Conservation (phyloP, 2,329 filamentous ascomycete genomes). For the Pseudocercospora fuligena region DNA sequence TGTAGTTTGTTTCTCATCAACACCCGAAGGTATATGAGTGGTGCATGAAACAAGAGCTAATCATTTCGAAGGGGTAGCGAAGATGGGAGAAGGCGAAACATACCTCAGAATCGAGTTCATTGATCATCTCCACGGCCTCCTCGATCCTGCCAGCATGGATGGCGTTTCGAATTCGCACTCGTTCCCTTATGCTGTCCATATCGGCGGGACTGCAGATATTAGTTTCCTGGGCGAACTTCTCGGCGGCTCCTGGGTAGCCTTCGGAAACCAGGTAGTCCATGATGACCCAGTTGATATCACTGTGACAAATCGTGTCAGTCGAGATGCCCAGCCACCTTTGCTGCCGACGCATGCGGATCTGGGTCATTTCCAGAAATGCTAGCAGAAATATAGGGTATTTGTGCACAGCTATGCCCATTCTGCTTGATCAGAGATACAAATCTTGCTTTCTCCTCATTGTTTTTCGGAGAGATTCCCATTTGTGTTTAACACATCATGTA, state of each 20-base stretch:
- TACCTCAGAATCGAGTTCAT: slow-evolving; percentile 91
- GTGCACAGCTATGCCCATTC: slow-evolving; percentile 16
- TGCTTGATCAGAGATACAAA: slow-evolving; percentile 70
- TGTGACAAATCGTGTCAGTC: slow-evolving; percentile 48
- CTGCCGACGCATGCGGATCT: neutral
- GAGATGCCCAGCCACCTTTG: neutral
- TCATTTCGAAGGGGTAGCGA: slow-evolving; percentile 67
- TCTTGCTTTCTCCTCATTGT: slow-evolving; percentile 86
- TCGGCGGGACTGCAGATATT: slow-evolving; percentile 79
- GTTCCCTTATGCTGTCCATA: slow-evolving; percentile 69
- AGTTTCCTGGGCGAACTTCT: slow-evolving; percentile 91
- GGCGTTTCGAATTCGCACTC: slow-evolving; percentile 80
- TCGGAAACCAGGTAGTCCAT: slow-evolving; percentile 97
- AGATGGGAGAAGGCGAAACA: slow-evolving; percentile 44
- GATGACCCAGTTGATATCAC: slow-evolving; percentile 93
- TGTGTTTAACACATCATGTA: slow-evolving; percentile 84
- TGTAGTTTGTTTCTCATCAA: slow-evolving; percentile 85
- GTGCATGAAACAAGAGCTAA: slow-evolving; percentile 99
- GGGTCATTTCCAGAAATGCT: slow-evolving; percentile 8
- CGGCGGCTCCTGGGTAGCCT: slow-evolving; percentile 89
- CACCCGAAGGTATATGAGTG: slow-evolving; percentile 88
- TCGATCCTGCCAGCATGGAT: slow-evolving; percentile 88
- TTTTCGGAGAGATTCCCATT: slow-evolving; percentile 99
- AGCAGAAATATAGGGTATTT: neutral
- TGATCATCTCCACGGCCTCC: slow-evolving; percentile 81